Percentiles rank a stretch among this genome's conserved stretches.
Evolutionary conservation across 768 basidiomycete species (phyloP).

Genomic region (Lyophyllum decastes): DNA sequence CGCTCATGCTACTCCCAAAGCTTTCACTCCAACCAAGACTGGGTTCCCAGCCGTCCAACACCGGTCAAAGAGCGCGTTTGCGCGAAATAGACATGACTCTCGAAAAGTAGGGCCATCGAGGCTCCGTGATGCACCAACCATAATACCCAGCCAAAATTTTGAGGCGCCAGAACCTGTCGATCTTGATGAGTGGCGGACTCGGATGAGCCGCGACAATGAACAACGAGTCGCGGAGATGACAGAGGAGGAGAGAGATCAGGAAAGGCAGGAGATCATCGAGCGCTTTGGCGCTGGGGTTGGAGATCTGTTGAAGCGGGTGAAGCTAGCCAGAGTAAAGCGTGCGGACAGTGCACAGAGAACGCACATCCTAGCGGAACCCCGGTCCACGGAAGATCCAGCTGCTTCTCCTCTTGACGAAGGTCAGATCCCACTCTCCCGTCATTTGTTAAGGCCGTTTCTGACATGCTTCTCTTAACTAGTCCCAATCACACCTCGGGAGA

Average conservation of each 20-base stretch:
- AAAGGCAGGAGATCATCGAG: constrained; percentile 65
- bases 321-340: constrained; percentile 44
- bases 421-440: neutral
- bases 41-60: constrained; percentile 70
- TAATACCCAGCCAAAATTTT: constrained; percentile 12
- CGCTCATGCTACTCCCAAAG: constrained; percentile 26
- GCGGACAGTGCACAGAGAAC: constrained; percentile 6
- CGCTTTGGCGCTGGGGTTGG: constrained; percentile 69
- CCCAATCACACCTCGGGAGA: constrained; percentile 18
- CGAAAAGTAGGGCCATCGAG: constrained; percentile 23
- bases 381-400: neutral
- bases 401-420: constrained; percentile 18
- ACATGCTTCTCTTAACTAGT: neutral
- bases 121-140: constrained; percentile 29
- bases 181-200: constrained; percentile 49
- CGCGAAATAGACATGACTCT: constrained; percentile 44
- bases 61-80: constrained; percentile 65
- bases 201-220: constrained; percentile 70
- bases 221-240: constrained; percentile 66
- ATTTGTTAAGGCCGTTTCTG: neutral
- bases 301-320: constrained; percentile 60
- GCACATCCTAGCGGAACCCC: neutral
- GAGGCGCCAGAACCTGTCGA: constrained; percentile 12
- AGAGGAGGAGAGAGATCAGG: constrained; percentile 66
- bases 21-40: constrained; percentile 31